Evolutionary conservation across 305 asterid genomes (phyloP).

Genomic region (Salvia sclarea): DNA sequence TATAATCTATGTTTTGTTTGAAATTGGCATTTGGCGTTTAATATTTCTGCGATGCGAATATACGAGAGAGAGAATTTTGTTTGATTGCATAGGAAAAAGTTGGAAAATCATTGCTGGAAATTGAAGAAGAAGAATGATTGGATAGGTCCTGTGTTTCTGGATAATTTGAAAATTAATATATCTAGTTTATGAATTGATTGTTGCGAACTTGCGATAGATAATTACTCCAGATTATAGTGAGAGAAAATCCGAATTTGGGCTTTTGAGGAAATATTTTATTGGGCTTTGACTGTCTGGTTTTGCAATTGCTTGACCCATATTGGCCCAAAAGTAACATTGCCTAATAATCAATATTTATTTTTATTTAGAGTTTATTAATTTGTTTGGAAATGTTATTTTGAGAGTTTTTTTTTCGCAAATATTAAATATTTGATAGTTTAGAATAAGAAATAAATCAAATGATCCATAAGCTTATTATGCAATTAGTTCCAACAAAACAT

Average conservation of each 20-base stretch:
- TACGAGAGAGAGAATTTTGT: conserved; percentile 40
- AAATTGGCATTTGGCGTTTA: conserved; percentile 28
- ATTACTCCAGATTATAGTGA: not conserved
- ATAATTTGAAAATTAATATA: conserved; percentile 26
- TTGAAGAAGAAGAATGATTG: conserved; percentile 30
- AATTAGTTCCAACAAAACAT: no score
- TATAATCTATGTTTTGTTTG: not conserved
- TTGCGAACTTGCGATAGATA: no score
- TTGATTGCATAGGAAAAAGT: conserved; percentile 28
- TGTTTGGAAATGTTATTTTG: no score
- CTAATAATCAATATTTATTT: no score
- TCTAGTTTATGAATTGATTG: not conserved
- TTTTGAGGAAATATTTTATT: not conserved
- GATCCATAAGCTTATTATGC: no score
- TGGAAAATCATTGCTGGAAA: conserved; percentile 27
- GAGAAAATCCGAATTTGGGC: not conserved
- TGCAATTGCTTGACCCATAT: not conserved
- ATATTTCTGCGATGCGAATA: conserved; percentile 46
- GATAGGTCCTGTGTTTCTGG: conserved; percentile 48
- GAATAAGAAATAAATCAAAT: no score
- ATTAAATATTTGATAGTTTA: no score
- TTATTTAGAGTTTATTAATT: no score
- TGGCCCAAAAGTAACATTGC: no score
- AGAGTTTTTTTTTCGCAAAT: no score
- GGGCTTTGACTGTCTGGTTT: not conserved